Conservation (phyloP, 2,329 filamentous ascomycete genomes). For the Aspergillus ibericus region DNA sequence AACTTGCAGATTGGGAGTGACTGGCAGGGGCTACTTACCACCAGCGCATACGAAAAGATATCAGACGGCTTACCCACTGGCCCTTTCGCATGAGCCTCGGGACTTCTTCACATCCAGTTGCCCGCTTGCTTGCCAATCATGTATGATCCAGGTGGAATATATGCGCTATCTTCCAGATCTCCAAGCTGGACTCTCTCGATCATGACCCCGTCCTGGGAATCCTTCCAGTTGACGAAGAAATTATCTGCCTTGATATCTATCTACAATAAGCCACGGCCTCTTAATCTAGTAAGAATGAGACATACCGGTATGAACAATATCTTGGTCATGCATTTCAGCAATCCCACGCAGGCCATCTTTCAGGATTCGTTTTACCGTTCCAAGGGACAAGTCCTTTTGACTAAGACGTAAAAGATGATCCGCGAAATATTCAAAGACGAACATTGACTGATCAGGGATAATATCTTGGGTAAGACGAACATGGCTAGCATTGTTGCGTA, state of each 20-base stretch:
- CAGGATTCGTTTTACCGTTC: constrained; percentile 44
- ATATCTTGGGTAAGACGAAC: constrained; percentile 44
- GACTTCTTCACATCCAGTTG: constrained; percentile 38
- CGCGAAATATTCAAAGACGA: constrained; percentile 48
- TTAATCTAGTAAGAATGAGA: background rate
- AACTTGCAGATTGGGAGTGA: background rate
- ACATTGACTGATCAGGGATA: constrained; percentile 47
- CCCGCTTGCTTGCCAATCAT: constrained; percentile 19
- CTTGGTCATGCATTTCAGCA: constrained; percentile 36
- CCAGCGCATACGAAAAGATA: constrained; percentile 38
- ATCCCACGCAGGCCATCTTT: constrained; percentile 43
- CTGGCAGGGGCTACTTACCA: constrained; percentile 21
- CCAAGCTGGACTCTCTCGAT: constrained; percentile 9
- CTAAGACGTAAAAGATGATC: constrained; percentile 47
- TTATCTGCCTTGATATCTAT: constrained; percentile 9
- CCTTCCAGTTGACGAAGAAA: constrained; percentile 6
- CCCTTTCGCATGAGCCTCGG: constrained; percentile 32
- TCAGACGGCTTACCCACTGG: constrained; percentile 33
- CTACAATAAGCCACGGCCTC: background rate
- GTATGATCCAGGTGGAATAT: constrained; percentile 5
- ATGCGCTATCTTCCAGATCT: constrained; percentile 5
- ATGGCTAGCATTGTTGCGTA: constrained; percentile 22
- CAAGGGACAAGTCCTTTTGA: constrained; percentile 41
- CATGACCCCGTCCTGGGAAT: background rate
- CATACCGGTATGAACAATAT: constrained; percentile 35